Base-by-base conservation (phyloP, 73 alveolate genomes). In the Breviolum minutum region DNA sequence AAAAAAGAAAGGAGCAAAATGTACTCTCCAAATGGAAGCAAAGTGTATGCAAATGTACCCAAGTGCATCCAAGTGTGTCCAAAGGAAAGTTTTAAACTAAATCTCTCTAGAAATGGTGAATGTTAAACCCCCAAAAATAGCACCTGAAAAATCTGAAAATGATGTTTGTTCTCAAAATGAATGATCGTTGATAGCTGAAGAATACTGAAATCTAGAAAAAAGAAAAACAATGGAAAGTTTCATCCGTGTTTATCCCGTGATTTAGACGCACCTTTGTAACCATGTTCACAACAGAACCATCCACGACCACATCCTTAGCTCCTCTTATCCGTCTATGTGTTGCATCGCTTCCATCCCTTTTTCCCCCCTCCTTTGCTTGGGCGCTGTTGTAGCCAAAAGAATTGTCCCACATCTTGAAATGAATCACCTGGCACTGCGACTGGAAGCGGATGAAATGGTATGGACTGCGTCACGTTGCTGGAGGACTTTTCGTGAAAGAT, bases 351-450 rank as follows among this genome's bases (percentile, higher is more conserved):
- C 54, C 54, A 40, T 40, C 54, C 54, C 54, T 40, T 40, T 40
- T 68, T 22, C 2, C 83, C 83, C 40, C 32, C n/a, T 73, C 93
- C 93, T 84, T 63, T 27, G 94, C 94, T 4, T 77, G 80, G 13
- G 94, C 79, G 80, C 94, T 86, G 81, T 86, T 29, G 63, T 86
- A 86, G 94, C 94, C 94, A 24, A 86, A 86, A 79, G 94, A 86
- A 63, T 86, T 86, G 64, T 86, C 94, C 94, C 94, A 86, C 94
- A 86, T 86, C 94, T 86, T 86, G 80, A 86, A 86, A 79, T 80
- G 94, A 27, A 86, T 86, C 94, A 86, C 94, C 94, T 86, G 80
- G 5, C 5, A 69, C 62, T 29, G 88, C 8, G 40, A 30, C 86
- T 26, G 60, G 85, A n/a, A 7, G 62, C 12, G 85, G 54, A 40